Conservation (phyloP, 1,284 basidiomycete species). For the Clitocybe nebularis region DNA sequence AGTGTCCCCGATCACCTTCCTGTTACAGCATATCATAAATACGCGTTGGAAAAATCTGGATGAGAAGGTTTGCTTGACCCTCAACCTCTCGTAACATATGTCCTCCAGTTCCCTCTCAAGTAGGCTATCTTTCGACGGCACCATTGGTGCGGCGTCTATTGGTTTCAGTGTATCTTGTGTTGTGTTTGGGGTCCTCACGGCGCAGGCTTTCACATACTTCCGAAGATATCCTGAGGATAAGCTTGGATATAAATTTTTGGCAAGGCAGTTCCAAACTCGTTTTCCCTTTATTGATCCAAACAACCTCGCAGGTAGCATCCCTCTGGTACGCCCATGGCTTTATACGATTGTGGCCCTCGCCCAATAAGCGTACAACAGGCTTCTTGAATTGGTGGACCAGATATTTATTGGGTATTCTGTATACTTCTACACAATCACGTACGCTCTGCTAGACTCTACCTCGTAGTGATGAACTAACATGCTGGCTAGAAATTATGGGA, state of each 20-base stretch:
- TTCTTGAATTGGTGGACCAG: constrained; percentile 50
- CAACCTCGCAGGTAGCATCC: constrained; percentile 44
- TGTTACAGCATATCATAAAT: too few species aligned
- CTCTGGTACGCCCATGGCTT: constrained; percentile 35
- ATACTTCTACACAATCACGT: constrained; percentile 56
- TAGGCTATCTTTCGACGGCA: constrained; percentile 35
- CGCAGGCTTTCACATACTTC: constrained; percentile 53
- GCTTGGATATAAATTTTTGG: constrained; percentile 49
- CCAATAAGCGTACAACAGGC: constrained; percentile 27
- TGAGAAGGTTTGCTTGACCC: too few species aligned
- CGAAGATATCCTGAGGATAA: constrained; percentile 52
- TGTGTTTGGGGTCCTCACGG: constrained; percentile 45
- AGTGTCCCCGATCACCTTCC: too few species aligned
- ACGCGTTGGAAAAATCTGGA: too few species aligned
- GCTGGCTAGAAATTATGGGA: constrained; percentile 49
- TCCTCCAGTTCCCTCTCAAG: background rate
- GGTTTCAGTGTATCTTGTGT: constrained; percentile 55
- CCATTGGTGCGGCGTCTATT: constrained; percentile 54
- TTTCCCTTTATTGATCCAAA: too few species aligned
- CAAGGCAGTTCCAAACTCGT: constrained; percentile 28
- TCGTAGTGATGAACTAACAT: too few species aligned
- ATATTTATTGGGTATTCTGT: constrained; percentile 49
- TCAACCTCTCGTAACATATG: background rate
- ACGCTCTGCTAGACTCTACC: constrained; percentile 18
- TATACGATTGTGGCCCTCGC: background rate